These are phyloP conservation scores for Pestalotiopsis sp. DNA, from an alignment of 2,329 filamentous ascomycete species.

Conservation along the genomic window DNA sequence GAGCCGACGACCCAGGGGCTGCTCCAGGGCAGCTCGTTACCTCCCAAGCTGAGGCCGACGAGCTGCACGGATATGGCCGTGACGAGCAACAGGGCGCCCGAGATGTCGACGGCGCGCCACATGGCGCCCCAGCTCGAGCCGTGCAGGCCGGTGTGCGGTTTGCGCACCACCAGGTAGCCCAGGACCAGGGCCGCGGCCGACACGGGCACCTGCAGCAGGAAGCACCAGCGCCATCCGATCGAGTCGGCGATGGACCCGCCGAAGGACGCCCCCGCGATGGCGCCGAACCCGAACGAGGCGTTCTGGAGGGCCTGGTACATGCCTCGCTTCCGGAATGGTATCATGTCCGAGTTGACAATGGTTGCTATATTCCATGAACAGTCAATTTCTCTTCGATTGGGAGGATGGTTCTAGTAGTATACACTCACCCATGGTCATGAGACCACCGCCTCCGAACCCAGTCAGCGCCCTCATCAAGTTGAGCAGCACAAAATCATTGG, in stretches of 20 bases:
- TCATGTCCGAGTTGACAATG: conserved; percentile 67
- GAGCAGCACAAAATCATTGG: conserved; percentile 58
- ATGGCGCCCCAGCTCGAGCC: conserved; percentile 37
- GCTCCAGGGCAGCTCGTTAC: conserved; percentile 57
- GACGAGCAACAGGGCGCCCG: conserved; percentile 59
- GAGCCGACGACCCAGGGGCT: conserved; percentile 49
- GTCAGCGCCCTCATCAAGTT: conserved; percentile 68
- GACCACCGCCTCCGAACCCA: conserved; percentile 70
- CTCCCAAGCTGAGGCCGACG: conserved; percentile 56
- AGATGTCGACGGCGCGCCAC: conserved; percentile 60
- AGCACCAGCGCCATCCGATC: conserved; percentile 71
- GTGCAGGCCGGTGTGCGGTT: conserved; percentile 38
- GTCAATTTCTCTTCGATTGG: background rate
- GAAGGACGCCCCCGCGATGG: conserved; percentile 64
- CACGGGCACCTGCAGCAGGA: conserved; percentile 63
- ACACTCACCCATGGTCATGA: conserved; percentile 68
- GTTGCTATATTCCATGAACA: conserved; percentile 37
- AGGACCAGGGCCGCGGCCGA: conserved; percentile 56
- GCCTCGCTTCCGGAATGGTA: conserved; percentile 56
- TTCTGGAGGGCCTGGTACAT: conserved; percentile 67
- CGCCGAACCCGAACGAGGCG: conserved; percentile 62
- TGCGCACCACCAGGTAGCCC: conserved; percentile 54
- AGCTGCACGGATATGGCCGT: conserved; percentile 60
- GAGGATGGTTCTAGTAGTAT: conserved; percentile 22
- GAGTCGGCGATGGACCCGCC: conserved; percentile 66